These are phyloP conservation scores for Podospora australis DNA, from an alignment of 495 filamentous ascomycete genomes.

Conservation along the genomic window DNA sequence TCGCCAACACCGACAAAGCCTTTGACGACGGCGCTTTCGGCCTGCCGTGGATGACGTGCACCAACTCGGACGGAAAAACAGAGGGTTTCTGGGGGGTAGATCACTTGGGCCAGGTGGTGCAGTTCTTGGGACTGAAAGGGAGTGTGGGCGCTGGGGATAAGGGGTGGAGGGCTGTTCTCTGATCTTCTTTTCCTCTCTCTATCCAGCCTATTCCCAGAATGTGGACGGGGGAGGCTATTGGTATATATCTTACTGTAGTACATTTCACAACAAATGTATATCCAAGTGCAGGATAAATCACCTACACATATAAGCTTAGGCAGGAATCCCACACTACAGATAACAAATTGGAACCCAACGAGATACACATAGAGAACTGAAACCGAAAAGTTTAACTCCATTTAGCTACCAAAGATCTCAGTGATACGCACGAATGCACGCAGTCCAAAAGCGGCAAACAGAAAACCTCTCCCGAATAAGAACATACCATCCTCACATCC, in stretches of 20 bases:
- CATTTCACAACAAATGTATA: neutral
- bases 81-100: constrained; percentile 68
- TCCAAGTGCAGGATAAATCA: too few relatives aligned
- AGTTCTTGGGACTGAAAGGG: constrained; percentile 53
- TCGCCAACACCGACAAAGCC: constrained; percentile 50
- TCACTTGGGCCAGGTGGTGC: constrained; percentile 57
- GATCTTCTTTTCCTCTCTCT: constrained; percentile 5
- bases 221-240: neutral
- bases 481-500: too few relatives aligned
- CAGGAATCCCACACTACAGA: too few relatives aligned
- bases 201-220: neutral
- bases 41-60: constrained; percentile 64
- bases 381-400: too few relatives aligned
- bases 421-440: too few relatives aligned
- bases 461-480: too few relatives aligned
- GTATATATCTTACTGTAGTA: neutral
- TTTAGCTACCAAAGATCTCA: too few relatives aligned
- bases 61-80: constrained; percentile 50
- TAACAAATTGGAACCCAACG: too few relatives aligned
- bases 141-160: constrained; percentile 7
- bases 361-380: too few relatives aligned
- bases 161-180: constrained; percentile 49
- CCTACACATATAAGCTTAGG: too few relatives aligned
- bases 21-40: constrained; percentile 62
- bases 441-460: too few relatives aligned